These are phyloP conservation scores for Aaosphaeria pasadenensis DNA, from an alignment of 2,329 filamentous ascomycete genomes.

Conservation along the genomic window DNA sequence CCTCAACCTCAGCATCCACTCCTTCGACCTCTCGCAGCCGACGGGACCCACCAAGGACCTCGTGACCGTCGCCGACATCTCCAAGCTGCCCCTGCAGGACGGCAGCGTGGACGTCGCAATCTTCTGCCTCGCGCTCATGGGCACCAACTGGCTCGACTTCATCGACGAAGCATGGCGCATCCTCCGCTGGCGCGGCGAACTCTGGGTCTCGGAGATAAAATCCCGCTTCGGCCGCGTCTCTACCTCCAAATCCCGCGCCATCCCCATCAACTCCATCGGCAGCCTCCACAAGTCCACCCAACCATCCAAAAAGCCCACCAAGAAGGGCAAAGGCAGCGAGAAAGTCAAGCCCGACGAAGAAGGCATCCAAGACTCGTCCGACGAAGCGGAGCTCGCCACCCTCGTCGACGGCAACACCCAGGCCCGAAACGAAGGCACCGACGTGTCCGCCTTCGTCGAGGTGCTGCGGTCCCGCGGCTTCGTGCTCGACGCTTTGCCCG, in stretches of 20 bases:
- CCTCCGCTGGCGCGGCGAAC: constrained; percentile 88
- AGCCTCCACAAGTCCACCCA: constrained; percentile 21
- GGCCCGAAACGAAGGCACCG: constrained; percentile 73
- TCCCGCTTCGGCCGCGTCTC: constrained; percentile 72
- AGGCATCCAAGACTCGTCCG: constrained; percentile 48
- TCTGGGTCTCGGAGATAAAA: constrained; percentile 98
- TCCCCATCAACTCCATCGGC: constrained; percentile 65
- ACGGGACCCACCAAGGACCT: constrained; percentile 67
- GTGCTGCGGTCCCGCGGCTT: constrained; percentile 80
- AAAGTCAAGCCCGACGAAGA: constrained; percentile 47
- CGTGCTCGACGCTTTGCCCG: constrained; percentile 55
- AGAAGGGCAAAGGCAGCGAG: constrained; percentile 44
- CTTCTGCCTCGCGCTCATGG: constrained; percentile 97
- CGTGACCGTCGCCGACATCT: constrained; percentile 87
- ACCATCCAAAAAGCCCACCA: constrained; percentile 23
- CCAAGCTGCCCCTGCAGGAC: constrained; percentile 72
- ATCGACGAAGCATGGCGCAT: constrained; percentile 93
- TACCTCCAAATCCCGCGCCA: constrained; percentile 44
- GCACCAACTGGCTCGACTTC: constrained; percentile 97
- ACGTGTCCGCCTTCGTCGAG: constrained; percentile 82
- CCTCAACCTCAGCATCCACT: constrained; percentile 71
- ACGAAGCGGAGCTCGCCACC: constrained; percentile 58
- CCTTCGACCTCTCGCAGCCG: constrained; percentile 82
- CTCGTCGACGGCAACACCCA: constrained; percentile 61
- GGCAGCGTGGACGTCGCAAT: constrained; percentile 80